A percentile compares a stretch with the other conserved stretches of the same genome.
Conservation (phyloP, 768 basidiomycete species). For the Termitomyces sp. region DNA sequence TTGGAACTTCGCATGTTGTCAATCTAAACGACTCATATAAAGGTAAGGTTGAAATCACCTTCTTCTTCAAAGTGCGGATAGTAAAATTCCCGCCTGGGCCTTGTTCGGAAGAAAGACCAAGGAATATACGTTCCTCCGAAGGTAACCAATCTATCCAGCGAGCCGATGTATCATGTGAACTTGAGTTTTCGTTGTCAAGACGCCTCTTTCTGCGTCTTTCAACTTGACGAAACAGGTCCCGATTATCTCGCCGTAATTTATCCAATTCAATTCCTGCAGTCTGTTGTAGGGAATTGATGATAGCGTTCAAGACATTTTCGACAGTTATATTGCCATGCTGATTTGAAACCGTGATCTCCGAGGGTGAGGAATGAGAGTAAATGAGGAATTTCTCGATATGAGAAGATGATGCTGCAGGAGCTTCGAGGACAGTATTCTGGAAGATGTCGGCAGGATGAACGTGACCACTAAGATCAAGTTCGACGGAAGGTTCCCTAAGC, state of each 20-base stretch:
- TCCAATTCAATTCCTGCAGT: not conserved
- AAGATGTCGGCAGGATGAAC: not conserved
- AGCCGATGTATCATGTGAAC: not conserved
- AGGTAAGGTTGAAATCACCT: not conserved
- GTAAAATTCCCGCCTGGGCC: not conserved
- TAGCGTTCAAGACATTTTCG: not conserved
- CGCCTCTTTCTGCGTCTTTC: not conserved
- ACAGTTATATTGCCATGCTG: not conserved
- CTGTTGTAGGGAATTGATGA: not conserved
- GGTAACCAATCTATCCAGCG: not conserved
- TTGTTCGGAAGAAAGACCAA: not conserved
- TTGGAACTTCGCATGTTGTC: not conserved
- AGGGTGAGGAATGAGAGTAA: not conserved
- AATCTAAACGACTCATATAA: not conserved
- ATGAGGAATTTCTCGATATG: not conserved
- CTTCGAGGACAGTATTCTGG: not conserved
- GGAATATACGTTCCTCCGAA: not conserved
- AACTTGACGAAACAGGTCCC: not conserved
- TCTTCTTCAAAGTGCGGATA: not conserved
- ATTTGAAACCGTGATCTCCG: not conserved
- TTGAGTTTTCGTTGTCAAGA: no score
- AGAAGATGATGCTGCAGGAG: not conserved
- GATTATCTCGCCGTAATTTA: not conserved
- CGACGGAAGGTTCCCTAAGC: not conserved
- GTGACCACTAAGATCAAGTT: not conserved